Evolutionary conservation across 2,329 filamentous ascomycete genomes (phyloP), one percentile per base, ranked within the genome.

Genomic region (Apiospora koreana): DNA sequence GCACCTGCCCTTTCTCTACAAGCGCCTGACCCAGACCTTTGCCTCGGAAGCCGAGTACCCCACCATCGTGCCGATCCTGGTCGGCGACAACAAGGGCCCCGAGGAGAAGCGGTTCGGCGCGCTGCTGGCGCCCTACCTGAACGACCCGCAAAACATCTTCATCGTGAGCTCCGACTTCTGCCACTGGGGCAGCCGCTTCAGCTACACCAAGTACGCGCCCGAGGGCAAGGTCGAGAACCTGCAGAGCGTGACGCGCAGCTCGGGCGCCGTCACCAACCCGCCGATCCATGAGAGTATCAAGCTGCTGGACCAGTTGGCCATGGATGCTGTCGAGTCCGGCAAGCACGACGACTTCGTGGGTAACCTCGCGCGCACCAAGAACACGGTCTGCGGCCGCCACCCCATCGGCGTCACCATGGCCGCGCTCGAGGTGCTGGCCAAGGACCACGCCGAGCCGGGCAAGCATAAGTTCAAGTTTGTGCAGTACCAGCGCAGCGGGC

Each of bases 111-210:
- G 80, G 1, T 89, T 92, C 70, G 96, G 94, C 2, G 76, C 83
- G 35, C 79, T 94, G n/a, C 84, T 99, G 9, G 89, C 93, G 1
- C 91, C 92, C 0, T 97, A 96, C 79, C 83, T 99, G 8, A 85
- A 86, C 43, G 92, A 97, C 75, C 88, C 91, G 0, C 83, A 87
- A 16, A 97, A 93, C 72, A 90, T 92, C 1, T 98, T 98, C 79
- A 88, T 99, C 72, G 88, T 98, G 73, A 96, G 93, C 80, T 97
- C 94, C 0, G 96, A 99, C 80, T 99, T 99, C 80, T 98, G 95
- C 74, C 96, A 99, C 81, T 99, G 96, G 96, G 96, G 96, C 14
- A 76, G 85, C 0, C 87, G 94, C 66, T 99, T 98, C 80, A 85
- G 87, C 69, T 99, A 98, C 80, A 93, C 91, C 38, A 92, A 92